These are phyloP conservation scores for Nakazawaea ernobii DNA, from an alignment of 805 yeast species.

Conservation along the genomic window DNA sequence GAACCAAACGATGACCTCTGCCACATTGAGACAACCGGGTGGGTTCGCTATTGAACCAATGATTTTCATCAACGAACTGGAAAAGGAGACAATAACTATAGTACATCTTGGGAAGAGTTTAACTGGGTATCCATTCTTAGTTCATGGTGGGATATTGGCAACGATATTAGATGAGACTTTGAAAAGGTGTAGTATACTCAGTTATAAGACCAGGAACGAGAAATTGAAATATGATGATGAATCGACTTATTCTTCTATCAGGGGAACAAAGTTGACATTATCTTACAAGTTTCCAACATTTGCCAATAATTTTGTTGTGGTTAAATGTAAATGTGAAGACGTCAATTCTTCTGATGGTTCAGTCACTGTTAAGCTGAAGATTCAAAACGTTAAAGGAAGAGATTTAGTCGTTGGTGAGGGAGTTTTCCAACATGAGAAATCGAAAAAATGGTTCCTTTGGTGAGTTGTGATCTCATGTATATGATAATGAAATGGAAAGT, in stretches of 20 bases:
- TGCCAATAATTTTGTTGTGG: slow-evolving; percentile 69
- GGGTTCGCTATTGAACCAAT: slow-evolving; percentile 73
- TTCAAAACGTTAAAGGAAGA: slow-evolving; percentile 49
- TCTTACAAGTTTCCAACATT: slow-evolving; percentile 67
- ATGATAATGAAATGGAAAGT: background rate
- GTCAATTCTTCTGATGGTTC: slow-evolving; percentile 25
- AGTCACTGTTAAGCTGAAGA: slow-evolving; percentile 41
- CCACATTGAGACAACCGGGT: slow-evolving; percentile 67
- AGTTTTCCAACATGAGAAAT: slow-evolving; percentile 20
- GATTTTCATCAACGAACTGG: slow-evolving; percentile 51
- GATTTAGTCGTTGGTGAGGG: slow-evolving; percentile 55
- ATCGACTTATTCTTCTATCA: slow-evolving; percentile 26
- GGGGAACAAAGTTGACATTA: slow-evolving; percentile 42
- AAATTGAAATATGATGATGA: slow-evolving; percentile 18
- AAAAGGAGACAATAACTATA: slow-evolving; percentile 57
- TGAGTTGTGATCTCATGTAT: background rate
- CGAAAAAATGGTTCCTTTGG: slow-evolving; percentile 16
- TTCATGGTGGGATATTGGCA: slow-evolving; percentile 87
- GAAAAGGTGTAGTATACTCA: slow-evolving; percentile 46
- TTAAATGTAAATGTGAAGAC: slow-evolving; percentile 41
- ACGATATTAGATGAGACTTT: slow-evolving; percentile 74
- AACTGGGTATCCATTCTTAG: slow-evolving; percentile 81
- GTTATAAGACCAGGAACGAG: slow-evolving; percentile 21
- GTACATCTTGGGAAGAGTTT: slow-evolving; percentile 73
- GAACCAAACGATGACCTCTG: slow-evolving; percentile 33